Percentiles rank a stretch among this genome's conserved stretches.
phyloP scores from a whole-genome alignment of 306 rosid genomes.

The Cucurbita pepo region DNA sequence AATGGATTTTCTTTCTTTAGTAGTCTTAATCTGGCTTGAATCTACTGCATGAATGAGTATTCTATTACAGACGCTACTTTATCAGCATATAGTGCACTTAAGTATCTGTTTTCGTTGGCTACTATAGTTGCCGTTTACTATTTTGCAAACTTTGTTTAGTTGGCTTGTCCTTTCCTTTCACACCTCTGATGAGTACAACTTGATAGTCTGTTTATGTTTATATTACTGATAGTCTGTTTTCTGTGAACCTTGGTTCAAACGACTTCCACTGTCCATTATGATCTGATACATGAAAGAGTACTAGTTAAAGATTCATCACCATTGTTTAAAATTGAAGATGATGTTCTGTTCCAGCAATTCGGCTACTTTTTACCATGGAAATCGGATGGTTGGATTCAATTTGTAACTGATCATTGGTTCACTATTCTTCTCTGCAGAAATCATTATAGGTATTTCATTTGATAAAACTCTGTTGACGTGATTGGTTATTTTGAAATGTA shows the following conservation, averaged over 20 bases:
- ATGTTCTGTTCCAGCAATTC: background rate
- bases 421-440: background rate
- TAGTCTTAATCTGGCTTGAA: background rate
- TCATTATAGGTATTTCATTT: background rate
- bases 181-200: background rate
- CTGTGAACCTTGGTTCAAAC: background rate
- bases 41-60: too few relatives aligned
- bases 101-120: background rate
- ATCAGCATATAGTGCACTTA: background rate
- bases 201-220: background rate
- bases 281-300: background rate
- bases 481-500: conserved; percentile 13
- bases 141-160: too few relatives aligned
- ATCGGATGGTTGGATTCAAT: background rate
- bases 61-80: too few relatives aligned
- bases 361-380: background rate
- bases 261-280: too few relatives aligned
- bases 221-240: background rate
- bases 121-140: background rate
- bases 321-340: background rate
- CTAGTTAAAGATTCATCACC: background rate
- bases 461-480: background rate
- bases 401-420: background rate
- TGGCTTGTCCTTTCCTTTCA: background rate
- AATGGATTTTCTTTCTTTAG: background rate